Base-by-base conservation (phyloP, 441 rosid genomes). In the Aleurites moluccanus region DNA sequence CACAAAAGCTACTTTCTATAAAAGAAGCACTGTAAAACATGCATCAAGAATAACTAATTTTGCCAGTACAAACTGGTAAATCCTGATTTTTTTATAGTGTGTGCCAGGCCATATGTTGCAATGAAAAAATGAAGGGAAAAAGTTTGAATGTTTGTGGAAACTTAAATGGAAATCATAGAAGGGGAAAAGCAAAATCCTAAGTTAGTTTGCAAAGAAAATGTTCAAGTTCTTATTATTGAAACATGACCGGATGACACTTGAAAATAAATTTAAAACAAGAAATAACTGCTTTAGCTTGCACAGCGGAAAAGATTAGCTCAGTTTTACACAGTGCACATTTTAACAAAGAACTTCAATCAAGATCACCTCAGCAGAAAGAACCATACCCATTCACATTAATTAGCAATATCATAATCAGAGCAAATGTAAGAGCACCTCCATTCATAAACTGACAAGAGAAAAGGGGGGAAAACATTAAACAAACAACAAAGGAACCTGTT, bases 401-500 rank as follows among this genome's bases (percentile, higher is more conserved):
- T 64, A 44, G 47, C 16, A n/a, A n/a, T 61, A 23, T 6, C 68
- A 67, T 25, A 13, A 49, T 47, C 33, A 50, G 23, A 59, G 30
- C 45, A 67, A 57, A 65, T 38, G 25, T 27, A 14, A 45, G 11
- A 55, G 56, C 64, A 63, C 14, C 68, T 63, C 61, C 38, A 28
- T 13, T 25, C n/a, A 20, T 73, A 21, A 73, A 62, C 61, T 63
- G 42, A 18, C n/a, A 60, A 13, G 30, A n/a, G 14, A n/a, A n/a
- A n/a, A n/a, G n/a, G n/a, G n/a, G n/a, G n/a, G 33, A 50, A 67
- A 57, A 25, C 15, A n/a, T 21, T 52, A 56, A 56, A 35, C 40
- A 74, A 49, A 57, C 10, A n/a, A 79, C 30, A 49, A 57, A 18
- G 77, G n/a, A 62, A 93, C 98, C 99, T 90, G 96, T 79, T 96